Evolutionary conservation across 768 basidiomycete genomes (phyloP), one percentile per base, ranked within the genome.

Genomic region (Amanita phalloides): DNA sequence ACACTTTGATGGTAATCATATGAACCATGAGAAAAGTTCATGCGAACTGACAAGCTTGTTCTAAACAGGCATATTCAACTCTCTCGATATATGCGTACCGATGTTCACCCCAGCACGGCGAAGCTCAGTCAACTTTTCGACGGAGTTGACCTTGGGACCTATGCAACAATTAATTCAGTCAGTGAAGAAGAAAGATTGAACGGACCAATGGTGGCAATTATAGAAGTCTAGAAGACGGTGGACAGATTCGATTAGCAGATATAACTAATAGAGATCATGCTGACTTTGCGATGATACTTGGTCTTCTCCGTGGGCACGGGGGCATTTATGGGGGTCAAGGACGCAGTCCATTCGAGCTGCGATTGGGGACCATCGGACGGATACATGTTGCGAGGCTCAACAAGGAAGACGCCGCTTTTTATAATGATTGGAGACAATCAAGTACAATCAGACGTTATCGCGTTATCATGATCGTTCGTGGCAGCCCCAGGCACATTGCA

Each of bases 1-100:
- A 98, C 96, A 57, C 90, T 93, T 73, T 99, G 93, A 72, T 98
- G 96, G 68, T 95, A 98, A 62, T 93, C 92, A 69, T 99, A 94
- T 52, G 86, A 86, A 44, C 96, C 96, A 81, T 99, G 96, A 50
- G 95, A 98, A 68, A 98, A 99, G 79, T 99, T 99, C 96, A 99
- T 98, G 71, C 96, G 94, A 57, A 99, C 96, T 97, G 60, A 17
- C 51, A 39, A n/a, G 20, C 10, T 32, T 17, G 36, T 37, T 39
- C 49, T 42, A 10, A 46, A 39, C 25, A 33, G 11, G 33, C 53
- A 56, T 39, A 53, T 54, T 33, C 55, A 52, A 20, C 45, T 47
- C 39, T 35, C 23, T 14, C 21, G 5, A n/a, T 37, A 33, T 37
- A 46, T 14, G 74, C 91, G 57, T 55, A 95, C 95, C 94, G 65